Conservation (phyloP, 805 yeast species). For the Starmerella asiatica region DNA sequence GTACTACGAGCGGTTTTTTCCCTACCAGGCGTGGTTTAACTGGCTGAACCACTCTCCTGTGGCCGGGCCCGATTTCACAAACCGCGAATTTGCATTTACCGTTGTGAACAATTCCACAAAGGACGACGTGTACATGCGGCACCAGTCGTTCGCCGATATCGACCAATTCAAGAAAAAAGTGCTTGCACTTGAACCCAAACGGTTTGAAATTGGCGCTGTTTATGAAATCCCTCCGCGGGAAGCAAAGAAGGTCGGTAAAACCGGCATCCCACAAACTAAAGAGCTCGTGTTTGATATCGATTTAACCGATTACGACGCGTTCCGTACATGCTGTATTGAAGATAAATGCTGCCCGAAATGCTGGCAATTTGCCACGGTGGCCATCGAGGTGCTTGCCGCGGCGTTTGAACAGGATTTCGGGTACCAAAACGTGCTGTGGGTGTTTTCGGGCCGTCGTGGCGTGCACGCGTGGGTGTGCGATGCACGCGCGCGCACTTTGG, state of each 20-base stretch:
- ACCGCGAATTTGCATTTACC: constrained; percentile 90
- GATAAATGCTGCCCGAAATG: constrained; percentile 77
- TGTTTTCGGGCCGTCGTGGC: constrained; percentile 96
- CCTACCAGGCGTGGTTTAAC: constrained; percentile 64
- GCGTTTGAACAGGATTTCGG: constrained; percentile 83
- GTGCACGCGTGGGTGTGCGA: constrained; percentile 98
- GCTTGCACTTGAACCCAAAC: constrained; percentile 58
- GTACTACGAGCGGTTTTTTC: constrained; percentile 38
- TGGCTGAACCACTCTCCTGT: constrained; percentile 83
- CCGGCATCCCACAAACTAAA: constrained; percentile 61
- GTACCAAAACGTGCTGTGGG: constrained; percentile 77
- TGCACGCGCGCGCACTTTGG: constrained; percentile 56
- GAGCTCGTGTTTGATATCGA: constrained; percentile 94
- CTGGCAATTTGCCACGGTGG: constrained; percentile 84
- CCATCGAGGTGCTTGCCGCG: constrained; percentile 56
- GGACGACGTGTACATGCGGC: constrained; percentile 81
- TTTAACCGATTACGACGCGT: constrained; percentile 89
- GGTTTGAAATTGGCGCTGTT: constrained; percentile 92
- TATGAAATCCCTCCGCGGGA: constrained; percentile 80
- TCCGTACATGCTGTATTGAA: constrained; percentile 84
- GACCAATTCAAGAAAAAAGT: constrained; percentile 74
- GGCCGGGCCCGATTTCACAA: constrained; percentile 61
- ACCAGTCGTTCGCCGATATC: constrained; percentile 53
- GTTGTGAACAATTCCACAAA: constrained; percentile 31
- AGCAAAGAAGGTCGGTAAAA: constrained; percentile 31